Conservation (phyloP, 768 basidiomycete genomes). For the Naganishia onofrii region DNA sequence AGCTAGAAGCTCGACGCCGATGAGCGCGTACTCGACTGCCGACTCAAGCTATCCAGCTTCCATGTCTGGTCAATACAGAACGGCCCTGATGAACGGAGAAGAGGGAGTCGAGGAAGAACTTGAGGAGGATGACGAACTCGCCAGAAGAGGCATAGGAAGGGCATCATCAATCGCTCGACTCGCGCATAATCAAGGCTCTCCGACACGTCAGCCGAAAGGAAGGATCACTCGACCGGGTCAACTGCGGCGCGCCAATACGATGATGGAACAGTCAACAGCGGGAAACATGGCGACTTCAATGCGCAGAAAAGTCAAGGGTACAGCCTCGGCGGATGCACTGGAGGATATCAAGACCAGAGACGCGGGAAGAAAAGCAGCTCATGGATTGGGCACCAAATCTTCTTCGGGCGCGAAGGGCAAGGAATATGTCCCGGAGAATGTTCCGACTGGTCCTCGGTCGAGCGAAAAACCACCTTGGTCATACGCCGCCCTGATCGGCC, state of each 20-base stretch:
- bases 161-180: constrained; percentile 3
- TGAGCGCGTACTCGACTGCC: constrained; percentile 17
- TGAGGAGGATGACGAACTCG: constrained; percentile 25
- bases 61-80: constrained; percentile 2
- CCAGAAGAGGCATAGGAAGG: background rate
- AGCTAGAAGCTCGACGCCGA: constrained; percentile 20
- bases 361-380: constrained; percentile 44
- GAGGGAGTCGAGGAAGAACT: constrained; percentile 16
- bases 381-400: constrained; percentile 3
- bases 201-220: constrained; percentile 17
- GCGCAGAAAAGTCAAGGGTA: constrained; percentile 24
- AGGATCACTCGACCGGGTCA: constrained; percentile 8
- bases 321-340: constrained; percentile 24
- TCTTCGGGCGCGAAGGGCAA: constrained; percentile 52
- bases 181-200: constrained; percentile 21
- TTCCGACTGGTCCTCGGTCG: constrained; percentile 82
- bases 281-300: background rate
- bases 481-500: constrained; percentile 93
- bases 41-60: constrained; percentile 27
- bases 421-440: constrained; percentile 45
- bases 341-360: constrained; percentile 26
- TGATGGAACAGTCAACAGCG: constrained; percentile 6
- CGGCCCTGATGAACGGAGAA: constrained; percentile 9
- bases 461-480: constrained; percentile 76
- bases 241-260: constrained; percentile 8